Base-by-base conservation (phyloP, 2,329 filamentous ascomycete genomes). In the Claviceps africana region DNA sequence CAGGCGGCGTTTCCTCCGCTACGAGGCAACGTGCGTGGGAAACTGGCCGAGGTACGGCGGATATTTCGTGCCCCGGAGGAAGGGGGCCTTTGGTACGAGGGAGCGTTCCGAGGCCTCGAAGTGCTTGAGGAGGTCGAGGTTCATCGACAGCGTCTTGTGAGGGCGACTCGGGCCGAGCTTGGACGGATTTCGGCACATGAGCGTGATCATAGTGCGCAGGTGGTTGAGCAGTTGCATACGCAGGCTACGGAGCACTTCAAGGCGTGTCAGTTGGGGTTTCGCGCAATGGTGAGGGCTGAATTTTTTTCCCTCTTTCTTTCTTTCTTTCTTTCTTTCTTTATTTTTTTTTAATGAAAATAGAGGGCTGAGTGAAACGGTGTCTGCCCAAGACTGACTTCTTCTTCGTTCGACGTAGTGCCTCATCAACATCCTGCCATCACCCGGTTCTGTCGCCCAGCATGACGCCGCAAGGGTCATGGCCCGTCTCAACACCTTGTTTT, bases 401-500 rank as follows among this genome's bases (percentile, higher is more conserved):
- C 15, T 21, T 39, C 21, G 7, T 9, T 33, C 17, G 9, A 30
- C 8, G 4, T 30, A 51, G 53, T 55, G 45, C 30, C n/a, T 53
- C 2, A 25, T 50, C 10, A 46, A 53, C 31, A 35, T 50, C 19
- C 45, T 48, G 15, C 51, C 47, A 31, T 52, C 53, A 31, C 53
- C 53, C 19, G 52, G 53, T 21, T 33, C 43, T 21, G 39, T 54
- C 2, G 17, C 39, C 19, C 51, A 50, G 48, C 56, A 58, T 28
- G 53, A 59, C 15, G 42, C 48, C 3, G 51, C 57, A 6, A 54
- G 57, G 15, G 58, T 66, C 35, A 64, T 69, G 65, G 67, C 65
- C 22, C 58, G 60, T 7, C 56, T 69, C 25, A 70, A 70, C 48
- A 60, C 67, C 6, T 55, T 70, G 21, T 66, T 70, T 35, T 65